Evolutionary conservation across 306 rosid species (phyloP).

Genomic region (Cucurbita argyrosperma): DNA sequence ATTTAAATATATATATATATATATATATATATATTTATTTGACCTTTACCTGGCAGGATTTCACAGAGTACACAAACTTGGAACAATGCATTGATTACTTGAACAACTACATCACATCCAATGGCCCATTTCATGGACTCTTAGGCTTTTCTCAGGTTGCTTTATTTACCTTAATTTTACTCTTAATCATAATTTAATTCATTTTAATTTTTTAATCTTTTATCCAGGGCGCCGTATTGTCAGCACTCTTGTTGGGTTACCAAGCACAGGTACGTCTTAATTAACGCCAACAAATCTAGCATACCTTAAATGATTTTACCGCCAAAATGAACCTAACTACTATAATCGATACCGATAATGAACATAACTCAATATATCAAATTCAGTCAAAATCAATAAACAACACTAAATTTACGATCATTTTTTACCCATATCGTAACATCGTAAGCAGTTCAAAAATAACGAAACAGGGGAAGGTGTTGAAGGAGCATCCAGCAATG

Average conservation of each 20-base stretch:
- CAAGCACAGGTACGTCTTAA: not conserved
- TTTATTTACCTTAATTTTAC: not conserved
- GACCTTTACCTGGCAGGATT: conserved; percentile 28
- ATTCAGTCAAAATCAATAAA: too few species aligned
- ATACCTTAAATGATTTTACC: too few species aligned
- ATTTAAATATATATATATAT: too few species aligned
- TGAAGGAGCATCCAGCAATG: conserved; percentile 67
- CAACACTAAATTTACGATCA: too few species aligned
- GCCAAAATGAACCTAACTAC: too few species aligned
- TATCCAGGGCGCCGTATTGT: not conserved
- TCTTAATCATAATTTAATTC: too few species aligned
- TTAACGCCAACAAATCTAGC: too few species aligned
- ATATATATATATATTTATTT: not conserved
- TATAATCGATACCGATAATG: too few species aligned
- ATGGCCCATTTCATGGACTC: conserved; percentile 76
- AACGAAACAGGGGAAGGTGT: conserved; percentile 49
- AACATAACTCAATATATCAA: too few species aligned
- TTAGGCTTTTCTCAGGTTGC: not conserved
- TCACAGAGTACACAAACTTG: conserved; percentile 61
- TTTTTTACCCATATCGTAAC: too few species aligned
- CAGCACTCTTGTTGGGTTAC: not conserved
- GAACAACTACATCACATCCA: conserved; percentile 55
- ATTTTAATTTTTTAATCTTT: not conserved
- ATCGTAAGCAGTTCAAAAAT: too few species aligned
- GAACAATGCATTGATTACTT: conserved; percentile 60